phyloP scores from a whole-genome alignment of 192 early-diverging fungal genomes.

The Allomyces javanicus region DNA sequence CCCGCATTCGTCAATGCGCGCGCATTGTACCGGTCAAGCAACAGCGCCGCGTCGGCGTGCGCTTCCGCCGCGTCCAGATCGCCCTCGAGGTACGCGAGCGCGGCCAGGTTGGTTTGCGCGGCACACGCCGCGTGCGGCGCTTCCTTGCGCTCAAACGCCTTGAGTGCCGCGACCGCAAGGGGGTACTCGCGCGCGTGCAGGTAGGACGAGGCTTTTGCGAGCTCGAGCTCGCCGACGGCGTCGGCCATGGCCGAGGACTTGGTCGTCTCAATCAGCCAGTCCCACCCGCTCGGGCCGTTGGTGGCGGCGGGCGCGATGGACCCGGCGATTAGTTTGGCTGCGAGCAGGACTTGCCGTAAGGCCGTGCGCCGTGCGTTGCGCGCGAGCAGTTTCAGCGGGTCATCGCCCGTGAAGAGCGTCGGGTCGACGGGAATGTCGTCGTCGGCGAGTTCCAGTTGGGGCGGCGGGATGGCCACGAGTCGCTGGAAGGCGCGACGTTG shows the following conservation, averaged over 20 bases:
- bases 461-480: slow-evolving; percentile 21
- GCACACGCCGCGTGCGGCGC: slow-evolving; percentile 19
- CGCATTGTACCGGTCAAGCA: slow-evolving; percentile 32
- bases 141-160: slow-evolving; percentile 35
- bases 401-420: not conserved
- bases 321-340: slow-evolving; percentile 31
- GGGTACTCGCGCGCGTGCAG: slow-evolving; percentile 27
- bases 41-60: slow-evolving; percentile 32
- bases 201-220: slow-evolving; percentile 36
- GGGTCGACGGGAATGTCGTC: slow-evolving; percentile 15
- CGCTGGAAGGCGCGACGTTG: slow-evolving; percentile 30
- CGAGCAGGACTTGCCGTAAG: slow-evolving; percentile 26
- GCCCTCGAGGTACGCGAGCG: slow-evolving; percentile 34
- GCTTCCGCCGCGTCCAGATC: slow-evolving; percentile 28
- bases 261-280: slow-evolving; percentile 30
- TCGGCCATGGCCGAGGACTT: slow-evolving; percentile 24
- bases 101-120: slow-evolving; percentile 34
- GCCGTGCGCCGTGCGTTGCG: slow-evolving; percentile 11
- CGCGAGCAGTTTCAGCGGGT: not conserved
- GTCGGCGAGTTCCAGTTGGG: slow-evolving; percentile 15
- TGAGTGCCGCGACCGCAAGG: slow-evolving; percentile 28
- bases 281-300: slow-evolving; percentile 21
- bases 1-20: slow-evolving; percentile 35
- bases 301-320: slow-evolving; percentile 14
- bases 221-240: slow-evolving; percentile 33